phyloP scores from a whole-genome alignment of 1,284 basidiomycete species.

The Gymnopus androsaceus region DNA sequence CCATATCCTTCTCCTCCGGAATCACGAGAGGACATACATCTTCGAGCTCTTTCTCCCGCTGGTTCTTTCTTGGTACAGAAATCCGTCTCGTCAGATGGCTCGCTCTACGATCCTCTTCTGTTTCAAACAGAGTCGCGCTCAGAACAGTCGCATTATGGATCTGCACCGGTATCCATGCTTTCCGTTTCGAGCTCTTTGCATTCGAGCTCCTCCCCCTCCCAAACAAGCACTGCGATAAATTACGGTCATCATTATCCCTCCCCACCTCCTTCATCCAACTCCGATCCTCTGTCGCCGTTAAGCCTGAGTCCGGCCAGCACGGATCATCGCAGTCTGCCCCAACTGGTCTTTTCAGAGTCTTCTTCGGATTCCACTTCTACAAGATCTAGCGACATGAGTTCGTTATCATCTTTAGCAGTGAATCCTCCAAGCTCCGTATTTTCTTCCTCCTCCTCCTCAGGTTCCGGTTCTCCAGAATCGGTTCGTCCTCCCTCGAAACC shows the following conservation, averaged over 20 bases:
- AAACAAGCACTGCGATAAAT: background rate
- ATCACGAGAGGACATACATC: background rate
- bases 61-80: background rate
- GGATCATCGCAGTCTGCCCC: background rate
- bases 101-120: background rate
- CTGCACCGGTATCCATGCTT: background rate
- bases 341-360: conserved; percentile 10
- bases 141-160: background rate
- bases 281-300: conserved; percentile 7
- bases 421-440: conserved; percentile 1
- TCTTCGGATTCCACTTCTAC: conserved; percentile 1
- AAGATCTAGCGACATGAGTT: background rate
- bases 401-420: background rate
- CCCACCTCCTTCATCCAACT: background rate
- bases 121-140: background rate
- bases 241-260: background rate
- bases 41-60: background rate
- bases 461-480: background rate
- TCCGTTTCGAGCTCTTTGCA: background rate
- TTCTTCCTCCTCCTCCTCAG: background rate
- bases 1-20: conserved; percentile 7
- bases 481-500: background rate
- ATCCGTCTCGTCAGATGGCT: background rate
- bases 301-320: background rate
- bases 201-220: background rate